These are phyloP conservation scores for Mortierella alpina DNA, from an alignment of 192 early-diverging fungal species.

Conservation along the genomic window DNA sequence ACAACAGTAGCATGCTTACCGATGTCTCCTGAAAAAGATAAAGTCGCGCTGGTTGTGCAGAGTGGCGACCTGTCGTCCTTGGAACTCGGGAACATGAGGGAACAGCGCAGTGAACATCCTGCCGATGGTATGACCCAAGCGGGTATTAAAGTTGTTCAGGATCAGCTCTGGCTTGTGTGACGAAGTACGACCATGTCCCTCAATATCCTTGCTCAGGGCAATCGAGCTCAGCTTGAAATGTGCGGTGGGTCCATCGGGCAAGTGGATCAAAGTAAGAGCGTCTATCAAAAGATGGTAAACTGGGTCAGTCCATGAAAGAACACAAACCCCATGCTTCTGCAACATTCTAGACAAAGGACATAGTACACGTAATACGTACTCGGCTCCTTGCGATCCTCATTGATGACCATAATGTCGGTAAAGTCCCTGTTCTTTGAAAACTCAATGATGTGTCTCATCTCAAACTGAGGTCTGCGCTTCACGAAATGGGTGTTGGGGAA, in stretches of 20 bases:
- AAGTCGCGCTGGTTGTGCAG: conserved; percentile 99
- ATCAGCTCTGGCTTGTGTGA: conserved; percentile 95
- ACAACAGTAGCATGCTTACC: conserved; percentile 54
- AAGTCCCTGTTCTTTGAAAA: conserved; percentile 89
- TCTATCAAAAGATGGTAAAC: conserved; percentile 56
- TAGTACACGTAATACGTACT: conserved; percentile 62
- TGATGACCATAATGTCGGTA: conserved; percentile 94
- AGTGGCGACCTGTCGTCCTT: conserved; percentile 93
- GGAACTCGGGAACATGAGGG: conserved; percentile 97
- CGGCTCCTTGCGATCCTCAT: conserved; percentile 92
- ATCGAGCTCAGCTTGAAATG: conserved; percentile 93
- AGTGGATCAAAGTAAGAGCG: conserved; percentile 91
- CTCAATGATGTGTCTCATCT: conserved; percentile 91
- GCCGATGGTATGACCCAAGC: conserved; percentile 96
- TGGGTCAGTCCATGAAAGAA: not conserved
- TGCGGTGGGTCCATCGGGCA: conserved; percentile 97
- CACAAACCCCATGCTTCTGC: not conserved
- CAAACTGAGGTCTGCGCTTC: conserved; percentile 87
- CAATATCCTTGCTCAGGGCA: conserved; percentile 81
- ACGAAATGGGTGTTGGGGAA: conserved; percentile 93
- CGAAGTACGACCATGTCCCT: conserved; percentile 81
- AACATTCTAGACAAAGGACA: not conserved
- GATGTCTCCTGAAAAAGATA: conserved; percentile 97
- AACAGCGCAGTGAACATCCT: conserved; percentile 96
- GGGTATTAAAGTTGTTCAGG: conserved; percentile 96